A percentile compares a stretch with the other conserved stretches of the same genome.
Conservation (phyloP, 768 basidiomycete genomes). For the Leucocoprinus leucothites region DNA sequence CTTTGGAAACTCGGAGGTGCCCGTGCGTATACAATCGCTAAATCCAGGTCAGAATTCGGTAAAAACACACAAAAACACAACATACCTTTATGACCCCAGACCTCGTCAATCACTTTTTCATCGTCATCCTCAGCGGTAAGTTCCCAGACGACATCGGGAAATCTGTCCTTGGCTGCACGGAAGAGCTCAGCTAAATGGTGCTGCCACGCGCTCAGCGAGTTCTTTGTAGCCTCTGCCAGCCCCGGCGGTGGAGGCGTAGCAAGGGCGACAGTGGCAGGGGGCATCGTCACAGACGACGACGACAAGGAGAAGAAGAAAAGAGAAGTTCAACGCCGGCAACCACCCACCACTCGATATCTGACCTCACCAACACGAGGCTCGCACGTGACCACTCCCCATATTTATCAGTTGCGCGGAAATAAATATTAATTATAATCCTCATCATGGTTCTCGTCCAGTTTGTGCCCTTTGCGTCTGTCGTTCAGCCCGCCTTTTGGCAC, state of each 20-base stretch:
- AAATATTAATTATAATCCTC: neutral
- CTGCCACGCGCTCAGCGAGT: constrained; percentile 77
- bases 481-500: constrained; percentile 93
- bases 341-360: too few relatives aligned
- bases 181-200: constrained; percentile 76
- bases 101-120: constrained; percentile 49
- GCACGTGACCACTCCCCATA: constrained; percentile 4
- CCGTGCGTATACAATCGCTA: constrained; percentile 92
- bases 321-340: neutral
- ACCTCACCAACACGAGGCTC: constrained; percentile 11
- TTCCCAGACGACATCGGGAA: constrained; percentile 97
- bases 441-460: constrained; percentile 77
- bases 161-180: constrained; percentile 81
- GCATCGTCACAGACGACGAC: constrained; percentile 2
- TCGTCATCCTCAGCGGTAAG: constrained; percentile 48
- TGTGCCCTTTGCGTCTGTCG: constrained; percentile 79
- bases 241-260: constrained; percentile 39
- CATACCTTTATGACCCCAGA: constrained; percentile 96
- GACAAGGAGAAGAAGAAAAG: neutral
- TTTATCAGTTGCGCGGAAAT: neutral
- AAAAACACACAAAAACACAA: constrained; percentile 2
- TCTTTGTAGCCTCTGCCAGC: constrained; percentile 61
- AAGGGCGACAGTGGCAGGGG: constrained; percentile 12
- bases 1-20: constrained; percentile 90
- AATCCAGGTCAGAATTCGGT: neutral